Percentiles rank a stretch among this genome's conserved stretches.
phyloP scores from a whole-genome alignment of 179 eudicot species.

The Monotropa hypopitys region DNA sequence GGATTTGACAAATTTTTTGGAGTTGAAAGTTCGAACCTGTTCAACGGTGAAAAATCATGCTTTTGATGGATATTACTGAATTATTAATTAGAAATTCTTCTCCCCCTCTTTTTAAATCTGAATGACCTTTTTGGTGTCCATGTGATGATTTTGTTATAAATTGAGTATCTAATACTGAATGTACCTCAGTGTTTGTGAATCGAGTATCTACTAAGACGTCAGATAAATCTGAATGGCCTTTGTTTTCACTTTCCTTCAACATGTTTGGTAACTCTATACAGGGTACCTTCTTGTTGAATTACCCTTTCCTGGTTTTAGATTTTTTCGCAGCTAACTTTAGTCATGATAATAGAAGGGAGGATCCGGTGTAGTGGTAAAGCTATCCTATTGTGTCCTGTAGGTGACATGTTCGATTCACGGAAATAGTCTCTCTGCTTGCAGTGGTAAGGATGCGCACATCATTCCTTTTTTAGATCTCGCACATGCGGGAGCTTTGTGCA shows the following conservation, averaged over 20 bases:
- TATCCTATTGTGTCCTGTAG: too few relatives aligned
- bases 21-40: neutral
- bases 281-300: neutral
- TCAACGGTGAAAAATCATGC: neutral
- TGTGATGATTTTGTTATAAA: neutral
- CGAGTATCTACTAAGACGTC: too few relatives aligned
- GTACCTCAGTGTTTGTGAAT: too few relatives aligned
- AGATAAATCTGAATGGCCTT: neutral
- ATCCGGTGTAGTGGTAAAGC: too few relatives aligned
- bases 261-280: neutral
- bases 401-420: too few relatives aligned
- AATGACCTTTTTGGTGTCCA: neutral
- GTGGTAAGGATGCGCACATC: too few relatives aligned
- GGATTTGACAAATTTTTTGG: too few relatives aligned
- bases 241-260: neutral
- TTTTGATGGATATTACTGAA: neutral
- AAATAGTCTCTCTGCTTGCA: too few relatives aligned
- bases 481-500: too few relatives aligned
- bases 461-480: too few relatives aligned
- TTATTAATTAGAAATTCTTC: neutral
- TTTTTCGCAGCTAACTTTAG: neutral
- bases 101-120: neutral
- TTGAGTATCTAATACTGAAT: neutral
- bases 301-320: neutral
- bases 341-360: too few relatives aligned